A percentile compares a stretch with the other conserved stretches of the same genome.
phyloP scores from a whole-genome alignment of 805 yeast genomes.

The Wickerhamiella cacticola region DNA sequence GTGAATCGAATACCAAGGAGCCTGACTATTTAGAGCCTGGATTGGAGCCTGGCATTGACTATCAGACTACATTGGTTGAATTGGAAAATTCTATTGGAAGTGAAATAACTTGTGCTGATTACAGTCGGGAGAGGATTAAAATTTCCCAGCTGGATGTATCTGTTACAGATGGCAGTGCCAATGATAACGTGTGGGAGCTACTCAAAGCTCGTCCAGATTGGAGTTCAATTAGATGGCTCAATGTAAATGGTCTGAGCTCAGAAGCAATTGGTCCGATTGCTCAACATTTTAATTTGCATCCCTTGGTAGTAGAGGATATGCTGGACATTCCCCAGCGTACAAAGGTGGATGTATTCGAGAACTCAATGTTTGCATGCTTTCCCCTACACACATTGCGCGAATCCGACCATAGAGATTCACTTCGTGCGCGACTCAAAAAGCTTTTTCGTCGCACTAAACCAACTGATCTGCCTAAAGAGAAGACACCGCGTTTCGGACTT shows the following conservation, averaged over 20 bases:
- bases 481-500: background rate
- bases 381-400: conserved; percentile 39
- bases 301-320: conserved; percentile 50
- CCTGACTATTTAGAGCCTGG: background rate
- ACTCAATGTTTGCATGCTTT: conserved; percentile 42
- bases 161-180: conserved; percentile 16
- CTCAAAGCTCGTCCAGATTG: conserved; percentile 35
- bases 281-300: conserved; percentile 37
- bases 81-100: conserved; percentile 41
- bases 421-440: background rate
- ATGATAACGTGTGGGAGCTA: conserved; percentile 16
- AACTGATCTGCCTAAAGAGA: background rate
- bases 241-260: conserved; percentile 51
- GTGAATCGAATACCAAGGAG: background rate
- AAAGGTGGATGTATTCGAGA: conserved; percentile 42
- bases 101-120: conserved; percentile 42
- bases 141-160: conserved; percentile 35
- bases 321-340: conserved; percentile 52
- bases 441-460: background rate
- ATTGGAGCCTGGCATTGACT: conserved; percentile 47
- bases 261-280: conserved; percentile 42
- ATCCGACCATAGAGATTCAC: conserved; percentile 13
- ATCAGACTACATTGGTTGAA: conserved; percentile 39
- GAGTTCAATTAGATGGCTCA: conserved; percentile 45
- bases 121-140: conserved; percentile 34